A percentile compares a stretch with the other conserved stretches of the same genome.
phyloP scores from a whole-genome alignment of 2,329 filamentous ascomycete species.

The Sodiomyces alkalinus region DNA sequence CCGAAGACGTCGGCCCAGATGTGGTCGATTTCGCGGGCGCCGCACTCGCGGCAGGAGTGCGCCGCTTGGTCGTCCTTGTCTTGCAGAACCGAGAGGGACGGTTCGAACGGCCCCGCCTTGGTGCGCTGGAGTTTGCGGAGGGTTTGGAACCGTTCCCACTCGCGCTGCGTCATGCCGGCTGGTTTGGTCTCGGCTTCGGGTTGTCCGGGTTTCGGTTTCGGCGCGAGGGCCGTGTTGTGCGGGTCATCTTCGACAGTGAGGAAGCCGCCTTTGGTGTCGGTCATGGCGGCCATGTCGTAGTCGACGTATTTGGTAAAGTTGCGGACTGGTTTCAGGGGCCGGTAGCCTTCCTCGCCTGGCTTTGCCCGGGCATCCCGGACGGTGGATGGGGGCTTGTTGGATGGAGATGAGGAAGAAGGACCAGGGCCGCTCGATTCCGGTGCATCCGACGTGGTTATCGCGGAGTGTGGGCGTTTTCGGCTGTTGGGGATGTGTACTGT shows the following conservation, averaged over 20 bases:
- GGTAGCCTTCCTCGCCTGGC: slow-evolving; percentile 20
- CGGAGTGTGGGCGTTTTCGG: slow-evolving; percentile 55
- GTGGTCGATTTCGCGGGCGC: slow-evolving; percentile 77
- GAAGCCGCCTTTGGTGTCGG: slow-evolving; percentile 93
- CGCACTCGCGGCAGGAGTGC: slow-evolving; percentile 74
- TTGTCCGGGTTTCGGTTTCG: slow-evolving; percentile 20
- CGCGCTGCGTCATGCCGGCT: slow-evolving; percentile 72
- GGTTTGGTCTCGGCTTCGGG: slow-evolving; percentile 50
- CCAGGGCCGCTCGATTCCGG: slow-evolving; percentile 13
- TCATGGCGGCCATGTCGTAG: slow-evolving; percentile 97
- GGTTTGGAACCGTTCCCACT: slow-evolving; percentile 79
- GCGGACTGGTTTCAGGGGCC: slow-evolving; percentile 54
- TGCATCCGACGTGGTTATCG: slow-evolving; percentile 30
- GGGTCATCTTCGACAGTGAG: slow-evolving; percentile 85
- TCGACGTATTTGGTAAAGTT: slow-evolving; percentile 94
- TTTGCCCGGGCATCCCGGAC: slow-evolving; percentile 52
- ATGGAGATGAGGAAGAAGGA: slow-evolving; percentile 9
- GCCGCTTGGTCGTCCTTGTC: slow-evolving; percentile 45
- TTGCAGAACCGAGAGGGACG: slow-evolving; percentile 61
- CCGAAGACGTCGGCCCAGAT: slow-evolving; percentile 81
- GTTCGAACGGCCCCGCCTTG: slow-evolving; percentile 75
- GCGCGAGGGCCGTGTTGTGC: slow-evolving; percentile 57
- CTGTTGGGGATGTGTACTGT: slow-evolving; percentile 41
- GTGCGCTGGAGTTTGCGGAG: slow-evolving; percentile 56
- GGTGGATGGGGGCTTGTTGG: slow-evolving; percentile 27